Evolutionary conservation across 2,329 filamentous ascomycete genomes (phyloP).

Genomic region (Metarhizium humberi): DNA sequence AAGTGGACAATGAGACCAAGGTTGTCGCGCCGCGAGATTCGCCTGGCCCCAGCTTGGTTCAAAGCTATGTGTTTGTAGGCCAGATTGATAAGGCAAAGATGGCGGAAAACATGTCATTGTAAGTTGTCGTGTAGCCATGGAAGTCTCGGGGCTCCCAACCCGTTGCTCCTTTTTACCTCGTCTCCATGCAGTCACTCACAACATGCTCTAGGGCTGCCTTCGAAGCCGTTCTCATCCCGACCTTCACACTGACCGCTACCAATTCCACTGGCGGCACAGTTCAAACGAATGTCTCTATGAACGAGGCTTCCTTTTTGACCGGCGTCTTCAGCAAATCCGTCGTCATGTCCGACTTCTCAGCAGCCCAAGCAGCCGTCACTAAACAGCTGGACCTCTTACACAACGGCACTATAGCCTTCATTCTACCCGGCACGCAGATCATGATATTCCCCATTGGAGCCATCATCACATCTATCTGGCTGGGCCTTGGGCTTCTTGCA

Average conservation of each 20-base stretch:
- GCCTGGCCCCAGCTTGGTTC: slow-evolving; percentile 35
- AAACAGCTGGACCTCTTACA: slow-evolving; percentile 32
- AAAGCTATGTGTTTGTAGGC: slow-evolving; percentile 60
- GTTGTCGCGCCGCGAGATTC: slow-evolving; percentile 4
- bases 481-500: slow-evolving; percentile 43
- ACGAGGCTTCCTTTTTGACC: slow-evolving; percentile 62
- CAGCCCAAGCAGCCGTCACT: slow-evolving; percentile 41
- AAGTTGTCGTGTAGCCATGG: slow-evolving; percentile 22
- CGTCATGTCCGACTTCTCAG: slow-evolving; percentile 38
- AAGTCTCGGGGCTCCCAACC: background rate
- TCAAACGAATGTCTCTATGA: slow-evolving; percentile 56
- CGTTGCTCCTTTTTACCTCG: background rate
- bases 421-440: slow-evolving; percentile 59
- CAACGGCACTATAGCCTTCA: slow-evolving; percentile 51
- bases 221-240: slow-evolving; percentile 56
- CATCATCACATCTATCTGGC: slow-evolving; percentile 57
- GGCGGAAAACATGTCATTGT: slow-evolving; percentile 49
- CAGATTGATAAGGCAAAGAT: slow-evolving; percentile 53
- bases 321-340: slow-evolving; percentile 57
- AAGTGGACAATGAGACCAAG: slow-evolving; percentile 11
- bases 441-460: slow-evolving; percentile 62
- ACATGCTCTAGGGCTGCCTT: slow-evolving; percentile 38
- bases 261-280: slow-evolving; percentile 41
- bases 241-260: slow-evolving; percentile 55
- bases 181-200: background rate